Percentiles rank a stretch among this genome's conserved stretches.
These are phyloP conservation scores for Prunus fruticosa DNA, from an alignment of 306 rosid species.

Conservation along the genomic window DNA sequence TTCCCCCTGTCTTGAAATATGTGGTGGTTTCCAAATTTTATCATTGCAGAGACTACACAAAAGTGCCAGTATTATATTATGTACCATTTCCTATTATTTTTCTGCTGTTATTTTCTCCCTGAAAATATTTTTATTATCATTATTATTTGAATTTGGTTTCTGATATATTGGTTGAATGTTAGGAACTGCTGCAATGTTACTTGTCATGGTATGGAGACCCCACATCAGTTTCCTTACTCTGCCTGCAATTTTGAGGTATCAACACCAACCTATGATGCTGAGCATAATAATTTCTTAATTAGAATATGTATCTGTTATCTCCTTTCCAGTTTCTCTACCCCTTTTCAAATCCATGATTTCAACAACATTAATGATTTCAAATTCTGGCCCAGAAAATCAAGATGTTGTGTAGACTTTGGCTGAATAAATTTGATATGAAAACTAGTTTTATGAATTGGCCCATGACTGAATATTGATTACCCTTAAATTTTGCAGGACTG, in stretches of 20 bases:
- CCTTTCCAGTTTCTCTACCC: neutral
- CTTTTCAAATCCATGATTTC: neutral
- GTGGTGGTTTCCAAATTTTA: neutral
- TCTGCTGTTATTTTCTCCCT: no score
- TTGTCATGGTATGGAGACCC: constrained; percentile 90
- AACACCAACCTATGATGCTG: neutral
- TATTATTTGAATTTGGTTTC: neutral
- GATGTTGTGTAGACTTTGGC: neutral
- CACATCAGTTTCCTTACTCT: constrained; percentile 68
- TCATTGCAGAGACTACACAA: neutral
- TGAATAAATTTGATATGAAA: neutral
- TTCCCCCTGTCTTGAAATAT: neutral
- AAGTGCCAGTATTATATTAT: neutral
- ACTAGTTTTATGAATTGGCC: neutral
- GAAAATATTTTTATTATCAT: neutral
- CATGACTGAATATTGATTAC: constrained; percentile 13
- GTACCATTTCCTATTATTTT: no score
- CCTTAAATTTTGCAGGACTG: constrained; percentile 63
- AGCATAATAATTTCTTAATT: neutral
- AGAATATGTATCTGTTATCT: neutral
- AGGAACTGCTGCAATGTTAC: constrained; percentile 98
- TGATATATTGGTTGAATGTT: constrained; percentile 29
- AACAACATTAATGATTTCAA: neutral
- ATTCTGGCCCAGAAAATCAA: neutral
- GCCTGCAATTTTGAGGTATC: constrained; percentile 71